Base-by-base conservation (phyloP, 2,329 filamentous ascomycete genomes). In the Zarea fungicola region DNA sequence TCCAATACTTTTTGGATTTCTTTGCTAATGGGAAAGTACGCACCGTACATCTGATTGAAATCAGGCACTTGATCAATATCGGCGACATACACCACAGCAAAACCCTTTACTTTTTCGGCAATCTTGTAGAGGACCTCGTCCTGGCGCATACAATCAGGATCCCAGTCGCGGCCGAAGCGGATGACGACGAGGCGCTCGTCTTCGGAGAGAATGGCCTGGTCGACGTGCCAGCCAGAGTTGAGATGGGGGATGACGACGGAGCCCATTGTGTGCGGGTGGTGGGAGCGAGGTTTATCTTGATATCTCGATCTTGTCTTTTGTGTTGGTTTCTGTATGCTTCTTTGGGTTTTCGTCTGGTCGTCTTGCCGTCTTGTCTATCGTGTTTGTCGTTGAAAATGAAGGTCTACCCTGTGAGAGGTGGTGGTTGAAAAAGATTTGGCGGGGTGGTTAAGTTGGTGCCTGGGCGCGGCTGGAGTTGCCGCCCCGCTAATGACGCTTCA, bases 101-200 rank as follows among this genome's bases (percentile, higher is more conserved):
- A 95, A 73, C 91, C 96, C 73, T 95, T 95, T 55, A 99, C 89
- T 37, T 83, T 81, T 65, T 97, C 90, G 51, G 92, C 89, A 62
- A 99, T 95, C 60, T 80, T 89, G 77, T 92, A 95, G 46, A 99
- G 86, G 6, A 97, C 86, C 68, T 97, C 92, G 68, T 97, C 93
- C 67, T 96, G 77, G 48, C 67, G 71, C 77, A 81, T 82, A 63
- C 77, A 80, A 69, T 95, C 89, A 62, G 83, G 80, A 60, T 95
- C 87, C 64, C 81, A 82, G 68, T 96, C 90, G 58, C 89, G 83
- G 41, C 91, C 91, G 70, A 97, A 97, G 56, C 92, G 85, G 65
- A 97, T 96, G 35, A 96, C 84, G 11, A 96, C 89, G 2, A 96
- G 82, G 42, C 92, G 85, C 63, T 97, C 92, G 64, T 96, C 89